phyloP scores from a whole-genome alignment of 164 flowering plant species.

The Annona cherimola region DNA sequence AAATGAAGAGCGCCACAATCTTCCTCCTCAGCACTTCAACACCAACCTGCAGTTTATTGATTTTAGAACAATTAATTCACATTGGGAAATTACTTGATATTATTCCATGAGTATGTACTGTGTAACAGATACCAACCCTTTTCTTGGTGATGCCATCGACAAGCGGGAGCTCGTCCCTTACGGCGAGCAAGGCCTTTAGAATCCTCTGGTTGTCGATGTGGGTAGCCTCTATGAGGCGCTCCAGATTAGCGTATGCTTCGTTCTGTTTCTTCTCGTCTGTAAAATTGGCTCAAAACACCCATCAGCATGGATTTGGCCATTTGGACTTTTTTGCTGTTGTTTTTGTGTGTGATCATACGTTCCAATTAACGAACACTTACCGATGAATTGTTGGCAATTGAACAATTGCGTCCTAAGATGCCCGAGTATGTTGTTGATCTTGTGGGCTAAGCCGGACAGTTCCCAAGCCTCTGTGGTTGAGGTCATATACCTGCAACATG shows the following conservation, averaged over 20 bases:
- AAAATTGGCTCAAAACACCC: background rate
- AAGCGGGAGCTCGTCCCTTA: slow-evolving; percentile 59
- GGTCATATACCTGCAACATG: slow-evolving; percentile 12
- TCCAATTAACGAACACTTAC: slow-evolving; percentile 26
- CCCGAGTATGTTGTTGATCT: slow-evolving; percentile 40
- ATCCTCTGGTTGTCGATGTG: slow-evolving; percentile 72
- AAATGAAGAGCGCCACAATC: slow-evolving; percentile 62
- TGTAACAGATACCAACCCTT: no score
- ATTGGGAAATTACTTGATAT: no score
- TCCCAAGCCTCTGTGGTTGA: slow-evolving; percentile 79
- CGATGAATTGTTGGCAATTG: slow-evolving; percentile 40
- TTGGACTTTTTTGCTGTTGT: background rate
- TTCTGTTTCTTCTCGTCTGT: slow-evolving; percentile 48
- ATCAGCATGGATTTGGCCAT: background rate
- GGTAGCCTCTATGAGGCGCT: slow-evolving; percentile 32
- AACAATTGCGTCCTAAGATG: slow-evolving; percentile 43
- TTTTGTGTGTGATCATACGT: background rate
- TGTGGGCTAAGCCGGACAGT: slow-evolving; percentile 64
- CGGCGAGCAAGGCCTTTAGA: slow-evolving; percentile 42
- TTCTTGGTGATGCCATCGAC: slow-evolving; percentile 46
- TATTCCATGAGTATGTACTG: no score
- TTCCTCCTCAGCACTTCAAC: slow-evolving; percentile 59
- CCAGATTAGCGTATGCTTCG: slow-evolving; percentile 40
- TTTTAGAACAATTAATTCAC: no score
- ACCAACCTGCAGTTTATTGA: slow-evolving; percentile 38